Percentiles rank a stretch among this genome's conserved stretches.
phyloP scores from a whole-genome alignment of 1,284 basidiomycete genomes.

The Crocinoboletus sp. region DNA sequence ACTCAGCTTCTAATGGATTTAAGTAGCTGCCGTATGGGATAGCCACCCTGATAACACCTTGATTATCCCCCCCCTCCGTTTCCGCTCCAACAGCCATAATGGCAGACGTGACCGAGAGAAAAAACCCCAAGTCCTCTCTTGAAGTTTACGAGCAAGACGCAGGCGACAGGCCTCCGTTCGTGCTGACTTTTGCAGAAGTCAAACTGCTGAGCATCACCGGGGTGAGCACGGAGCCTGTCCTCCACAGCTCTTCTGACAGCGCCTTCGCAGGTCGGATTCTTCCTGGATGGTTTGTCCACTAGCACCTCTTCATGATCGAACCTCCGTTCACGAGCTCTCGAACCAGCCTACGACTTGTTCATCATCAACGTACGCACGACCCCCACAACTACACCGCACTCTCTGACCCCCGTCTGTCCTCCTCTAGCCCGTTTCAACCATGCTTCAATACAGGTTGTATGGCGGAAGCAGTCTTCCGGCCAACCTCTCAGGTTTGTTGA shows the following conservation, averaged over 20 bases:
- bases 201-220: constrained; percentile 59
- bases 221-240: constrained; percentile 33
- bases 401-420: background rate
- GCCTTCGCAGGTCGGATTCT: constrained; percentile 53
- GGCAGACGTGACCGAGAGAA: too few relatives aligned
- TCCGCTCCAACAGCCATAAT: constrained; percentile 7
- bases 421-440: constrained; percentile 61
- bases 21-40: too few relatives aligned
- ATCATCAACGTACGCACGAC: constrained; percentile 61
- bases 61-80: background rate
- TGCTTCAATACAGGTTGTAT: constrained; percentile 73
- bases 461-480: constrained; percentile 48
- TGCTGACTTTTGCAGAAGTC: constrained; percentile 46
- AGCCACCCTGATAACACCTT: too few relatives aligned
- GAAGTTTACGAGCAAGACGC: constrained; percentile 45
- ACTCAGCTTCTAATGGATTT: too few relatives aligned
- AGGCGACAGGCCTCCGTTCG: constrained; percentile 40
- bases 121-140: constrained; percentile 23
- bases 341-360: constrained; percentile 68
- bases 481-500: constrained; percentile 59
- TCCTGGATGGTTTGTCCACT: constrained; percentile 53
- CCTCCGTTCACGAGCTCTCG: background rate
- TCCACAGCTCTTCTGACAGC: constrained; percentile 7
- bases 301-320: background rate
- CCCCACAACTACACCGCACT: background rate